Conservation (phyloP, 805 yeast genomes). For the Blastobotrys attinorum region DNA sequence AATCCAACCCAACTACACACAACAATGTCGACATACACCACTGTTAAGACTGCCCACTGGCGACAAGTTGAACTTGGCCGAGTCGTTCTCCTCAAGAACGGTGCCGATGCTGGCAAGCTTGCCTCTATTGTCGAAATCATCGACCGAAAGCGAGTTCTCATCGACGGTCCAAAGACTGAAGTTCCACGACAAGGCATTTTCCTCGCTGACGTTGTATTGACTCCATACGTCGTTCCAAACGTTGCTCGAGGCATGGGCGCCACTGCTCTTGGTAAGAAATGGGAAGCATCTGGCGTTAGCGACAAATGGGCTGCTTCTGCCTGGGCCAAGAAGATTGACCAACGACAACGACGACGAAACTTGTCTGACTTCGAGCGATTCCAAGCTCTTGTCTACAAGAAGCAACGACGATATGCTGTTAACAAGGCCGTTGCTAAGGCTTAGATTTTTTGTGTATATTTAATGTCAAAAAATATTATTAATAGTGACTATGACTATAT, state of each 20-base stretch:
- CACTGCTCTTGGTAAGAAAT: slow-evolving; percentile 79
- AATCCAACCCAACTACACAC: neutral
- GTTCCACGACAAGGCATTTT: slow-evolving; percentile 88
- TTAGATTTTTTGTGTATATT: slow-evolving; percentile 5
- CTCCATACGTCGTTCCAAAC: slow-evolving; percentile 77
- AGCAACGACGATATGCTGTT: slow-evolving; percentile 93
- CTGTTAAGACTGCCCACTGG: slow-evolving; percentile 97
- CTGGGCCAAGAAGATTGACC: slow-evolving; percentile 98
- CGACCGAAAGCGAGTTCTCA: slow-evolving; percentile 96
- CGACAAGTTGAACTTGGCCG: slow-evolving; percentile 99
- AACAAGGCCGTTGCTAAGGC: slow-evolving; percentile 95
- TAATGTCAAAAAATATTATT: neutral
- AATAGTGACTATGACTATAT: neutral
- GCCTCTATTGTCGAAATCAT: slow-evolving; percentile 98
- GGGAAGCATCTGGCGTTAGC: slow-evolving; percentile 83
- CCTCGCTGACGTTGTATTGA: slow-evolving; percentile 82
- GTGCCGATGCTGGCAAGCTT: slow-evolving; percentile 65
- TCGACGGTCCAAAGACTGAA: slow-evolving; percentile 90
- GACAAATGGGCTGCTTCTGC: slow-evolving; percentile 88
- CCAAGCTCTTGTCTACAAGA: slow-evolving; percentile 96
- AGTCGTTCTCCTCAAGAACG: slow-evolving; percentile 86
- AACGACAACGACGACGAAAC: slow-evolving; percentile 86
- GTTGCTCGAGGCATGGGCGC: slow-evolving; percentile 95
- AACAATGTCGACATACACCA: slow-evolving; percentile 41
- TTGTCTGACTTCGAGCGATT: slow-evolving; percentile 98